A percentile compares a stretch with the other conserved stretches of the same genome.
phyloP scores from a whole-genome alignment of 345 rosid species.

The Rhizophora mangle region DNA sequence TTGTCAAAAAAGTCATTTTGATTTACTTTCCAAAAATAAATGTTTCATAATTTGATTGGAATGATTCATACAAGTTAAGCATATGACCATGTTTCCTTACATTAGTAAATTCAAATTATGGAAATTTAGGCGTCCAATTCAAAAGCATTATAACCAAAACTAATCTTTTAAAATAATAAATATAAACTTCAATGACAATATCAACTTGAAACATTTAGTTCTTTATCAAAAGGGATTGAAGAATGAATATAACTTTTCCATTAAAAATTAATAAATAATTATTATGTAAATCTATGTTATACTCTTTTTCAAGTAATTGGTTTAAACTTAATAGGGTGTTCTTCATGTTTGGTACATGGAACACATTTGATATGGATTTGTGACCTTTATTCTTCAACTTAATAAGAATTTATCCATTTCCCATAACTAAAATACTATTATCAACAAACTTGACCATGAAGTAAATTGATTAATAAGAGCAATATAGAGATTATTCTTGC shows the following conservation, averaged over 20 bases:
- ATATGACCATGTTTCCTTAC: not conserved
- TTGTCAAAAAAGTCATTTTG: not conserved
- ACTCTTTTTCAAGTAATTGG: too few species aligned
- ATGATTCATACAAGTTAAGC: not conserved
- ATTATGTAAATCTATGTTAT: too few species aligned
- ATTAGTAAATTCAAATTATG: not conserved
- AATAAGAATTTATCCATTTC: not conserved
- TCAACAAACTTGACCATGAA: too few species aligned
- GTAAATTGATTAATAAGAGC: not conserved
- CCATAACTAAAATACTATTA: not conserved
- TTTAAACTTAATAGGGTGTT: too few species aligned
- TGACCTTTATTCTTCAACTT: too few species aligned
- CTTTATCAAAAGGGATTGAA: not conserved
- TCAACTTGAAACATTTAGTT: too few species aligned
- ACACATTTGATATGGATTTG: too few species aligned
- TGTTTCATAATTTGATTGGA: not conserved
- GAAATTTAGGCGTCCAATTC: too few species aligned
- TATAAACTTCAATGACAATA: not conserved
- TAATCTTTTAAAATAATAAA: too few species aligned
- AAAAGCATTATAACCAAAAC: not conserved
- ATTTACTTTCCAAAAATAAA: not conserved
- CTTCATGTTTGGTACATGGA: too few species aligned
- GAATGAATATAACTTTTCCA: too few species aligned
- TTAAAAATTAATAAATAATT: too few species aligned
- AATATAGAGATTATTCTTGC: not conserved